Evolutionary conservation across 768 basidiomycete species (phyloP), one percentile per base, ranked within the genome.

Genomic region (Sarcomyxa edulis): DNA sequence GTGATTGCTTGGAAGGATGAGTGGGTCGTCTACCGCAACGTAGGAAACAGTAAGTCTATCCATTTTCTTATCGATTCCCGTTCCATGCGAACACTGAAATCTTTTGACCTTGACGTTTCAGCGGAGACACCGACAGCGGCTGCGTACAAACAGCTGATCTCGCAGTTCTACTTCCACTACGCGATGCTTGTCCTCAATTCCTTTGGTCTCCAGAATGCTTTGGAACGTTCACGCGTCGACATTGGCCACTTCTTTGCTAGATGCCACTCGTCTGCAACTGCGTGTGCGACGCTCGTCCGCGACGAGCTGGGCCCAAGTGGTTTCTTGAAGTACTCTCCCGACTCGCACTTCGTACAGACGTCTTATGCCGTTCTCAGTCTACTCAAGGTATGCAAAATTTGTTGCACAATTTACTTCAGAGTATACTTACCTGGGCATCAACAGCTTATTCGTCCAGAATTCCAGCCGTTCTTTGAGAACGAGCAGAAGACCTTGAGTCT

Each of bases 201-300:
- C 1, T 99, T 99, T 50, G 95, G 95, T 8, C 72, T 99, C 29
- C 94, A 99, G 59, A 88, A 95, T 53, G 91, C 95, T n/a, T 64
- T 97, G 40, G 94, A 95, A 60, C 73, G 76, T 14, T 71, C 76
- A 3, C 61, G 74, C 1, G 60, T 85, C 29, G 79, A 92, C 52
- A 81, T 88, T 28, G 81, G 81, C 0, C 81, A 92, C 61, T 92
- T 92, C 65, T 91, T 92, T 52, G 74, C 79, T 10, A 76, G 86
- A 23, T 84, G 83, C 44, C 80, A 91, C 56, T 69, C 75, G 3
- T 72, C 77, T 7, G 89, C 89, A 3, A 78, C 74, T 19, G 66
- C 77, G 6, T 82, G 84, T 53, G 83, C 84, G 11, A 64, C 65
- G 23, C 62, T 91, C 32, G 78, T 93, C 14, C 77, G 83, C 12